Base-by-base conservation (phyloP, 2,329 filamentous ascomycete genomes). In the Verticillium tricorpus region DNA sequence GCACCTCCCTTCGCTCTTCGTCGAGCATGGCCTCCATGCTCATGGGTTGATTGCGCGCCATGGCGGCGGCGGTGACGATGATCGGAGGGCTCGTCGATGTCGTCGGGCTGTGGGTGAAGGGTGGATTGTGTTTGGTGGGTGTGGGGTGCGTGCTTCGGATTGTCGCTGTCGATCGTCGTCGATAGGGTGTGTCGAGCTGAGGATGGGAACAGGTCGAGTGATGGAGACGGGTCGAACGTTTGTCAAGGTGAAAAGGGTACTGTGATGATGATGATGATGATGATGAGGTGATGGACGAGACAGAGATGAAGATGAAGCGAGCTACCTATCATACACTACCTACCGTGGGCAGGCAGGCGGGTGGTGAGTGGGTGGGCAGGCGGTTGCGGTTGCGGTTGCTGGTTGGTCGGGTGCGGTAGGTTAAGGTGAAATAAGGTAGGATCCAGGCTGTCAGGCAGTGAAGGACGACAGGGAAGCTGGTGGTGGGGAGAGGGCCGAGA, bases 21-120 rank as follows among this genome's bases (percentile, higher is more conserved):
- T 93, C 90, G 65, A 93, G 81, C 67, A 88, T 85, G 57, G 89
- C 85, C 76, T 92, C 90, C 70, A 93, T 85, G 70, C 89, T 92
- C 88, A 92, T 92, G 22, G 79, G 78, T 58, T 56, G 54, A 31
- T 56, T 52, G 22, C 65, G 69, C 57, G 72, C 66, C 74, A 76
- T 76, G 19, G 40, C 40, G 40, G 40, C 40, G 40, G 40, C 40
- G 40, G 40, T 50, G 40, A 22, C 3, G 40, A 22, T 50, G 40
- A 25, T 25, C n/a, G 22, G 19, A 22, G 19, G 22, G 5, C 11
- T n/a, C n/a, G n/a, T 22, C 19, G n/a, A 50, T 19, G 40, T 50
- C 8, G 40, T 50, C 40, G 19, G 22, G 37, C 14, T 7, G 40
- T n/a, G 40, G n/a, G n/a, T 28, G 28, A 28, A 1, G 19, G 5